phyloP scores from a whole-genome alignment of 257 asterid genomes.

The Primulina tabacum region DNA sequence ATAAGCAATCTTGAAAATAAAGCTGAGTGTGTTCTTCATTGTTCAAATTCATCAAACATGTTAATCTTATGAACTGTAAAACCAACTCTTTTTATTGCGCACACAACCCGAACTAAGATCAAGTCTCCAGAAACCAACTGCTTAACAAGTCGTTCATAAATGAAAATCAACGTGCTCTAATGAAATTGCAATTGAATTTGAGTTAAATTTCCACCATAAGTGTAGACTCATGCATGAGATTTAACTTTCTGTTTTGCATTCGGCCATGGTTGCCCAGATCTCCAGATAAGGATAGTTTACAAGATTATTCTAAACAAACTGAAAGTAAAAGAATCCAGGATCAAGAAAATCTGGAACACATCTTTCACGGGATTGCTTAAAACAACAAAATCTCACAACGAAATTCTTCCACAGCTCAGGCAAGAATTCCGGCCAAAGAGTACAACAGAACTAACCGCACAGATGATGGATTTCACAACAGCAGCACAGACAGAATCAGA shows the following conservation, averaged over 20 bases:
- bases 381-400: neutral
- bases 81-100: neutral
- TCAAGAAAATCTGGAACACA: neutral
- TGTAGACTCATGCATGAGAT: neutral
- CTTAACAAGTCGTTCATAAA: neutral
- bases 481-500: constrained; percentile 68
- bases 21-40: neutral
- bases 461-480: constrained; percentile 72
- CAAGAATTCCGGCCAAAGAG: neutral
- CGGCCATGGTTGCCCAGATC: neutral
- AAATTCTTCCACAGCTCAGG: neutral
- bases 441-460: constrained; percentile 65
- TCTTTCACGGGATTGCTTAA: neutral
- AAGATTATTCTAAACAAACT: neutral
- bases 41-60: neutral
- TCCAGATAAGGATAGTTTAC: neutral
- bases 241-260: neutral
- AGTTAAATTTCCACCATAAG: neutral
- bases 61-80: neutral
- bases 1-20: neutral
- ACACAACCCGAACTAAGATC: neutral
- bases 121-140: neutral
- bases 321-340: neutral
- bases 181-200: neutral
- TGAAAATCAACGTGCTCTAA: neutral